Conservation (phyloP, 371 early-diverging fungal genomes). For the Coemansia sp. region DNA sequence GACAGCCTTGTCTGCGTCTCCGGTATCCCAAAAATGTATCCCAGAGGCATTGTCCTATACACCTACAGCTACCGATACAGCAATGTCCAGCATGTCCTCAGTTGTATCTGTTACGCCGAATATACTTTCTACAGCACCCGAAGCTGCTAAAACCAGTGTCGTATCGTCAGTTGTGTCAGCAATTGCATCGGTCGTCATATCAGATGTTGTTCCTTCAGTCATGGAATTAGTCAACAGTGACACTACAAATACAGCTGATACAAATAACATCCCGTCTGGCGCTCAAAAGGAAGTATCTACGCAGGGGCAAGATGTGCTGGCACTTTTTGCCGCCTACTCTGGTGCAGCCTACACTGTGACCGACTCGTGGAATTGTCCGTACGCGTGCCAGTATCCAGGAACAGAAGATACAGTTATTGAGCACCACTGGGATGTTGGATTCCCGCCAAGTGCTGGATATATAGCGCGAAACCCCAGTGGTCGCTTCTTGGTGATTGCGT, state of each 20-base stretch:
- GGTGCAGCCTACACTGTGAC: constrained; percentile 43
- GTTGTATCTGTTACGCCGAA: not conserved
- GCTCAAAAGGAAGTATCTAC: not conserved
- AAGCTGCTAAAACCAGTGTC: not conserved
- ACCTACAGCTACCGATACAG: not conserved
- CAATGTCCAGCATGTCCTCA: not conserved
- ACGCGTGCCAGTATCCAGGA: constrained; percentile 40
- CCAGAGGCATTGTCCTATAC: not conserved
- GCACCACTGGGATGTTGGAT: constrained; percentile 25
- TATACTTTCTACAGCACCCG: not conserved
- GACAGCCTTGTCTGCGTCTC: not conserved
- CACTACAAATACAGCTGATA: not conserved
- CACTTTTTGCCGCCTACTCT: constrained; percentile 39
- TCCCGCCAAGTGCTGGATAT: constrained; percentile 38
- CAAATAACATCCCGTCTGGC: not conserved
- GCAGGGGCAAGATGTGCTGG: constrained; percentile 4
- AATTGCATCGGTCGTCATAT: not conserved
- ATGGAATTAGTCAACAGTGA: not conserved
- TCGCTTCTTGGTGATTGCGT: constrained; percentile 26
- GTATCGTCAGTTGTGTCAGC: not conserved
- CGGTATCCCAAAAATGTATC: not conserved
- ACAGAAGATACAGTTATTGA: constrained; percentile 37
- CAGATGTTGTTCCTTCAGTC: not conserved
- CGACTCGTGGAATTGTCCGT: constrained; percentile 27
- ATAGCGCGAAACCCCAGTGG: constrained; percentile 39